Conservation (phyloP, 345 rosid species). For the Balakata baccata region DNA sequence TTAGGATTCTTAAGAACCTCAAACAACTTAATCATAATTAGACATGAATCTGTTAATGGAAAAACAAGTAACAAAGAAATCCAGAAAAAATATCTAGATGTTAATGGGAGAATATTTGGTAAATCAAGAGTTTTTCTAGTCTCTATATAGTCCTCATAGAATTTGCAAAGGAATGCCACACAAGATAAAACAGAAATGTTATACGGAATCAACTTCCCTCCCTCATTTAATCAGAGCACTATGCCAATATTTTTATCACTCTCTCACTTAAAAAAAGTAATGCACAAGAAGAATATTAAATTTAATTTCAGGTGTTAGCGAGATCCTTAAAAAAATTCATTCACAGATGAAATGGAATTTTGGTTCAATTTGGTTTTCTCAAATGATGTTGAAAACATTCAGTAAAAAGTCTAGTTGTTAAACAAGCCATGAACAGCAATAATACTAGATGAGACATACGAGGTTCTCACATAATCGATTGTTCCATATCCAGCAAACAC, state of each 20-base stretch:
- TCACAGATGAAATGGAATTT: background rate
- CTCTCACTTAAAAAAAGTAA: background rate
- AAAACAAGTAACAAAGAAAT: background rate
- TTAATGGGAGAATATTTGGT: background rate
- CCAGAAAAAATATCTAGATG: background rate
- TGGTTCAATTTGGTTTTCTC: background rate
- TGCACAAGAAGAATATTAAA: background rate
- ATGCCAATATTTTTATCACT: background rate
- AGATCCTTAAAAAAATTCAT: background rate
- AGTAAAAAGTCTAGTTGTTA: background rate
- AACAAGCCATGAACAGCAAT: background rate
- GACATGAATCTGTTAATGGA: too few relatives aligned
- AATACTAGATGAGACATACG: conserved; percentile 2
- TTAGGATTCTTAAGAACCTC: too few relatives aligned
- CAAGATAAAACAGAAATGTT: background rate
- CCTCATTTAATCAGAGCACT: background rate
- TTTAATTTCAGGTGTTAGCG: background rate
- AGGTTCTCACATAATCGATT: conserved; percentile 60
- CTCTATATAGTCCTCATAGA: background rate
- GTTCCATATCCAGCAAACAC: conserved; percentile 97
- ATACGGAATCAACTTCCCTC: background rate
- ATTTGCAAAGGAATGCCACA: background rate
- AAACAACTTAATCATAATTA: too few relatives aligned
- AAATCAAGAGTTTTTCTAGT: background rate
- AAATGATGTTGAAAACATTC: background rate